phyloP scores from a whole-genome alignment of 176 grass and related monocot genomes.

The Melocanna baccifera region DNA sequence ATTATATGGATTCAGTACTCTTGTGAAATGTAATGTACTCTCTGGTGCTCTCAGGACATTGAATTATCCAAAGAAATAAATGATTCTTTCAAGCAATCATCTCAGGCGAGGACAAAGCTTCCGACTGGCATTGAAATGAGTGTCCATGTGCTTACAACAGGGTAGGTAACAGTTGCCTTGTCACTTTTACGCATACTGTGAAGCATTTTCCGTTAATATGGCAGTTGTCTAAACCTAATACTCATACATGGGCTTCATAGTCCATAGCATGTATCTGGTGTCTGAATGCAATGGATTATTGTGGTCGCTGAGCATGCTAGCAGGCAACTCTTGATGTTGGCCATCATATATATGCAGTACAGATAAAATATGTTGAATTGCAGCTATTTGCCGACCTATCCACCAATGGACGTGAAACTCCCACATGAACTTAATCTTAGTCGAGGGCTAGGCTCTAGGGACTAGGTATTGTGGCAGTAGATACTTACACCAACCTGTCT shows the following conservation, averaged over 20 bases:
- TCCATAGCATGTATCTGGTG: constrained; percentile 10
- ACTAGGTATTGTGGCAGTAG: neutral
- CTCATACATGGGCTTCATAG: neutral
- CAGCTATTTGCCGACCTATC: constrained; percentile 99
- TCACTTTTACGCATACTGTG: neutral
- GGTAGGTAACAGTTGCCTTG: constrained; percentile 38
- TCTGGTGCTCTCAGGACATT: constrained; percentile 60
- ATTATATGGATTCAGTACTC: neutral
- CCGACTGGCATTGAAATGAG: constrained; percentile 98
- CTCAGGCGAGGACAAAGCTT: constrained; percentile 95
- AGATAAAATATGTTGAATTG: constrained; percentile 39
- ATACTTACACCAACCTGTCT: constrained; percentile 19
- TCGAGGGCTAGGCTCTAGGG: neutral
- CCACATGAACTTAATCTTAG: constrained; percentile 95
- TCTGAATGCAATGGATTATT: constrained; percentile 6
- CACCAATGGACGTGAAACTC: constrained; percentile 95
- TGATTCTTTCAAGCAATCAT: constrained; percentile 99
- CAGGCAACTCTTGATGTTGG: constrained; percentile 1
- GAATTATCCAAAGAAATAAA: constrained; percentile 99
- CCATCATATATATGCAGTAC: neutral
- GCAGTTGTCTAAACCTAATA: constrained; percentile 14
- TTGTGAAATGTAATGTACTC: constrained; percentile 7
- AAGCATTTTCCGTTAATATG: neutral
- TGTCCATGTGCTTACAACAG: constrained; percentile 97
- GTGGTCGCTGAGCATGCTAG: neutral